Conservation (phyloP, 2,329 filamentous ascomycete species). For the Aspergillus nomiae region DNA sequence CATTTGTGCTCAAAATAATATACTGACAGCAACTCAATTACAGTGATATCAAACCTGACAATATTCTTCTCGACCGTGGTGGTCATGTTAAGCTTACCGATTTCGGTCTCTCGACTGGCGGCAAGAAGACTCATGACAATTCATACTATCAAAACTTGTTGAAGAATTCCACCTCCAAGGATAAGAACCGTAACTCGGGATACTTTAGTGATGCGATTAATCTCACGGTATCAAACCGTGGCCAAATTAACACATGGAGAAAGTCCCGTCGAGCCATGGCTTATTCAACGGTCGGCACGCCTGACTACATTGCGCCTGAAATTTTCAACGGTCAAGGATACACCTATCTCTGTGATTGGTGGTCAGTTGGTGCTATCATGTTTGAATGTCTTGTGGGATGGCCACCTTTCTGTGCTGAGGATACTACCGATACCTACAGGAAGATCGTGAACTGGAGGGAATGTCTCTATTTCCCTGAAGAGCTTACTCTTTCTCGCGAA, state of each 20-base stretch:
- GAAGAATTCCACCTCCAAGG: conserved; percentile 70
- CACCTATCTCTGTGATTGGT: conserved; percentile 97
- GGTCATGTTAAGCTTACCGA: conserved; percentile 98
- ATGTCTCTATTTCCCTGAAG: conserved; percentile 93
- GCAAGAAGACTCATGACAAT: conserved; percentile 96
- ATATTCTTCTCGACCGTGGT: conserved; percentile 91
- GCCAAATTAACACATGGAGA: conserved; percentile 98
- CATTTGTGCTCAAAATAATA: not conserved
- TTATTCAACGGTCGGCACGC: conserved; percentile 96
- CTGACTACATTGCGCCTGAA: conserved; percentile 97
- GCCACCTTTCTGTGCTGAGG: conserved; percentile 98
- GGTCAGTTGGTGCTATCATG: conserved; percentile 98
- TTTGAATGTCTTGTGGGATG: conserved; percentile 98
- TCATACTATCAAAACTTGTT: conserved; percentile 97
- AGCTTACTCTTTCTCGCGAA: conserved; percentile 83
- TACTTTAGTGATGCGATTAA: conserved; percentile 94
- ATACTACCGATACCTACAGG: conserved; percentile 95
- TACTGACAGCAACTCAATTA: conserved; percentile 20
- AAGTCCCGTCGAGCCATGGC: conserved; percentile 94
- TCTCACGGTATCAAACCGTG: conserved; percentile 93
- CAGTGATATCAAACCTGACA: conserved; percentile 98
- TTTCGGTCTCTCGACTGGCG: conserved; percentile 95
- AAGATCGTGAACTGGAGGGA: conserved; percentile 99
- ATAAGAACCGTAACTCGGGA: conserved; percentile 85
- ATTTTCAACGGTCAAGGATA: conserved; percentile 98